Evolutionary conservation across 2,329 filamentous ascomycete species (phyloP).

Genomic region (Aspergillus ruber): DNA sequence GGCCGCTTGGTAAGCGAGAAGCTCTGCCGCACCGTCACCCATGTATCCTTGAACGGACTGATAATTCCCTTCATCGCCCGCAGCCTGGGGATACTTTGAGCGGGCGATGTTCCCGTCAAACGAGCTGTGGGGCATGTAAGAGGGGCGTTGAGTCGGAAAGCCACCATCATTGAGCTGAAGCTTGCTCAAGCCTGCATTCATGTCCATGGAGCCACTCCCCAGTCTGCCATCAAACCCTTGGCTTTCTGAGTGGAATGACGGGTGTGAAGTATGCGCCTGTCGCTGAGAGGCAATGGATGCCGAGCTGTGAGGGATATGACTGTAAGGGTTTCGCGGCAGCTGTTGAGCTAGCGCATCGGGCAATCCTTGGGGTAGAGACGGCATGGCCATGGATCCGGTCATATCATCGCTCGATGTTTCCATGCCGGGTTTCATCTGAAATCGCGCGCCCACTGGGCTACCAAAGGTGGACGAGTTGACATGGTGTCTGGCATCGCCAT

Average conservation of each 20-base stretch:
- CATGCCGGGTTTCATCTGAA: slow-evolving; percentile 25
- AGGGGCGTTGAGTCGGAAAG: slow-evolving; percentile 29
- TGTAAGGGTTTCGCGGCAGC: slow-evolving; percentile 19
- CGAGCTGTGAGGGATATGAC: slow-evolving; percentile 31
- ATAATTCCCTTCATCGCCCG: slow-evolving; percentile 23
- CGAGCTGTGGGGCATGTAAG: slow-evolving; percentile 28
- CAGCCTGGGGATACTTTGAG: slow-evolving; percentile 33
- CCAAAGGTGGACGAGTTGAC: slow-evolving; percentile 26
- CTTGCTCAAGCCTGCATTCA: slow-evolving; percentile 26
- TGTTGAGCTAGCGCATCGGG: slow-evolving; percentile 23
- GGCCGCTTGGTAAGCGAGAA: slow-evolving; percentile 30
- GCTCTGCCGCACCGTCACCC: slow-evolving; percentile 22
- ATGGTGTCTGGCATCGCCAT: slow-evolving; percentile 28
- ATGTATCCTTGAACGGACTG: slow-evolving; percentile 19
- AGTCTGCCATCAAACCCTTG: slow-evolving; percentile 28
- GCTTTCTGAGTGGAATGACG: slow-evolving; percentile 35
- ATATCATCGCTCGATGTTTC: slow-evolving; percentile 28
- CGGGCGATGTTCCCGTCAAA: slow-evolving; percentile 43
- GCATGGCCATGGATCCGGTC: slow-evolving; percentile 21
- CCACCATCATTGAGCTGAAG: slow-evolving; percentile 29
- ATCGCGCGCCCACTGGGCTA: slow-evolving; percentile 24
- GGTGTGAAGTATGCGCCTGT: slow-evolving; percentile 31
- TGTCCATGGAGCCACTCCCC: slow-evolving; percentile 21
- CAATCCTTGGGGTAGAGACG: slow-evolving; percentile 22
- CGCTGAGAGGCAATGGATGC: slow-evolving; percentile 26